These are phyloP conservation scores for Dryas octopetala DNA, from an alignment of 306 rosid genomes.

Conservation along the genomic window DNA sequence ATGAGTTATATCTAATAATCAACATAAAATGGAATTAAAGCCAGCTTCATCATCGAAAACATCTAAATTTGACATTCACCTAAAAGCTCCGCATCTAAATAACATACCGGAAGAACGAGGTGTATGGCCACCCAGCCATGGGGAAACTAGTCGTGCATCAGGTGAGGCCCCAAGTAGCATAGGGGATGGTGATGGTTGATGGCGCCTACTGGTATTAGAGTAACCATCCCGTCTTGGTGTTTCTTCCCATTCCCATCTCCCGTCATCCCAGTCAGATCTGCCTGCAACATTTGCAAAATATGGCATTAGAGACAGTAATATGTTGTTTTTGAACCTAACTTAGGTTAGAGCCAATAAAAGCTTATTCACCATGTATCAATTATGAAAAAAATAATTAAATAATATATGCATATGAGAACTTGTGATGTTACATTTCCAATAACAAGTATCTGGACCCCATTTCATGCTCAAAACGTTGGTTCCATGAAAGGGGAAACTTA, in stretches of 20 bases:
- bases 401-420: neutral
- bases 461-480: neutral
- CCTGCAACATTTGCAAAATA: slow-evolving; percentile 42
- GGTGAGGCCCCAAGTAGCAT: slow-evolving; percentile 94
- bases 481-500: neutral
- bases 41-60: slow-evolving; percentile 14
- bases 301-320: slow-evolving; percentile 20
- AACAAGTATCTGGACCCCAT: neutral
- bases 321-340: neutral
- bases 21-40: slow-evolving; percentile 21
- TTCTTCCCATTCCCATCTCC: slow-evolving; percentile 97
- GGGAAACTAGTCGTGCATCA: slow-evolving; percentile 91
- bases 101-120: slow-evolving; percentile 65
- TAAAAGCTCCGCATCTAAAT: slow-evolving; percentile 18
- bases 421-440: neutral
- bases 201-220: slow-evolving; percentile 53
- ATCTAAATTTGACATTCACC: neutral
- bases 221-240: slow-evolving; percentile 72
- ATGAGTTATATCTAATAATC: slow-evolving; percentile 14
- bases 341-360: neutral
- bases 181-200: slow-evolving; percentile 93
- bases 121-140: slow-evolving; percentile 87
- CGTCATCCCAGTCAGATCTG: slow-evolving; percentile 94
- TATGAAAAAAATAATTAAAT: neutral
- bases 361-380: neutral